A percentile compares a stretch with the other conserved stretches of the same genome.
Evolutionary conservation across 257 asterid species (phyloP).

Genomic region (Salvia hispanica): DNA sequence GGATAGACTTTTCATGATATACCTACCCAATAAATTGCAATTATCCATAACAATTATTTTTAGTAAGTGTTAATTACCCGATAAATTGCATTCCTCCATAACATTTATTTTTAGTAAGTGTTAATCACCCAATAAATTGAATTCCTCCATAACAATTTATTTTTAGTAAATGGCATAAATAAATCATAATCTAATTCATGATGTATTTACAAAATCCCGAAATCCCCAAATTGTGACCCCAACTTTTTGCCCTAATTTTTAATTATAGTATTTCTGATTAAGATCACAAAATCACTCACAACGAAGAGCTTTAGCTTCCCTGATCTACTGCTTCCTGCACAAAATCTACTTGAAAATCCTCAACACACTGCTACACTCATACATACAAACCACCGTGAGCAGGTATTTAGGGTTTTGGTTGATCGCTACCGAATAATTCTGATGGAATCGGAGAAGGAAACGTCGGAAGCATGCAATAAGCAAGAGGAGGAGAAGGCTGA

Average conservation of each 20-base stretch:
- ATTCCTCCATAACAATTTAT: too few relatives aligned
- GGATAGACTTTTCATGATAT: too few relatives aligned
- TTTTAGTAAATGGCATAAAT: too few relatives aligned
- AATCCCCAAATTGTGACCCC: constrained; percentile 8
- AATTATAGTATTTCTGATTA: neutral
- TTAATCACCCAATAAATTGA: too few relatives aligned
- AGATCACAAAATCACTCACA: neutral
- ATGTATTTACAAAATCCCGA: neutral
- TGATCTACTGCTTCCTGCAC: constrained; percentile 8
- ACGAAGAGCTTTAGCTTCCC: neutral
- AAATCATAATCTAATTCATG: neutral
- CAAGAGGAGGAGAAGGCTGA: constrained; percentile 13
- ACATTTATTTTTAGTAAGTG: too few relatives aligned
- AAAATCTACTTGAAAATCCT: neutral
- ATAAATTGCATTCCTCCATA: too few relatives aligned
- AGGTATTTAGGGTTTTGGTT: constrained; percentile 20
- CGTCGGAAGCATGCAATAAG: constrained; percentile 15
- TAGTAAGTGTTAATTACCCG: too few relatives aligned
- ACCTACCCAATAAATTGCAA: too few relatives aligned
- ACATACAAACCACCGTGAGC: neutral
- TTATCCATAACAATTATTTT: too few relatives aligned
- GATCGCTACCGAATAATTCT: neutral
- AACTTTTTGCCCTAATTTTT: constrained; percentile 17
- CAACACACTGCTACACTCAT: neutral
- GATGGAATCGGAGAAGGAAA: constrained; percentile 23